Base-by-base conservation (phyloP, 352 stramenopile species). In the Aphanomyces cochlioides region DNA sequence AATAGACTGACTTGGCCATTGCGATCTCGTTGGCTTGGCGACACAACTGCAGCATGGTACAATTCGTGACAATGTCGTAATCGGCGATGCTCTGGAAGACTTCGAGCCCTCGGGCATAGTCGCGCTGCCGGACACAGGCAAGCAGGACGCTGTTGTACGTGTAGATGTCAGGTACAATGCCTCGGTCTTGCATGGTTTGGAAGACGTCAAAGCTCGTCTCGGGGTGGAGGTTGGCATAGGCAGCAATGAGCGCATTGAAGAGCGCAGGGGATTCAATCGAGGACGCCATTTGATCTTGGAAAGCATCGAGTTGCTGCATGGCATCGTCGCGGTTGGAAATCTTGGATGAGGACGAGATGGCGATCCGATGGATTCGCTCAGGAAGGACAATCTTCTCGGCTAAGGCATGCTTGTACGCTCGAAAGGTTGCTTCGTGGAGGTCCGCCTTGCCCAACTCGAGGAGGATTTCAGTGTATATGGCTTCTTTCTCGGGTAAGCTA, bases 201-300 rank as follows among this genome's bases (percentile, higher is more conserved):
- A 83, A 93, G 3, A 90, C 71, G 8, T 75, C 60, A 40, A 93
- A 69, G 64, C 83, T 85, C 45, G 88, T 70, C 17, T 47, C 37
- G 3, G 64, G 64, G 4, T 70, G 39, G 36, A 70, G 40, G 67
- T 92, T 92, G 45, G 81, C 84, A 70, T 81, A 91, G n/a, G 87
- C 84, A 7, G 83, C 87, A 70, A 95, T 91, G 78, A 93, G 88
- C 57, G 82, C 86, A 71, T 93, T 93, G 77, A 81, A 92, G 13
- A 82, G 88, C 73, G 89, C 90, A n/a, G 85, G 79, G 28, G 82
- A 88, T 17, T 61, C 39, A 12, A 37, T 45, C 28, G 50, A n/a
- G 3, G 54, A 45, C 54, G 79, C 82, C 15, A 75, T 81, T 34
- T 78, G 75, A 61, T 92, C 75, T 56, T 82, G 78, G 66, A 86